phyloP scores from a whole-genome alignment of 495 filamentous ascomycete species.

The Aspergillus funiculosus region DNA sequence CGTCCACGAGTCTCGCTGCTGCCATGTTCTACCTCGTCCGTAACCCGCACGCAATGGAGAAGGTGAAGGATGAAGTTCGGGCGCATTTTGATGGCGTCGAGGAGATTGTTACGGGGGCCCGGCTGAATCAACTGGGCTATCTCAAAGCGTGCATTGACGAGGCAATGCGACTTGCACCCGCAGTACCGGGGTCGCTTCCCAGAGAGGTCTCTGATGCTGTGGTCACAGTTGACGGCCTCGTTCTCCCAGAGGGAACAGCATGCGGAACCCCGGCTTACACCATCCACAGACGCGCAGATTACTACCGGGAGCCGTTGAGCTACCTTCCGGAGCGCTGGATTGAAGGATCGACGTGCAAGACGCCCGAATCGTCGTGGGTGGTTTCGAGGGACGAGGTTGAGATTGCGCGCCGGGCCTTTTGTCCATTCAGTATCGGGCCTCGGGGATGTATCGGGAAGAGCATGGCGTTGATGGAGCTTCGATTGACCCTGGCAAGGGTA shows the following conservation, averaged over 20 bases:
- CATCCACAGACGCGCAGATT: conserved; percentile 50
- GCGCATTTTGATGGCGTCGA: conserved; percentile 45
- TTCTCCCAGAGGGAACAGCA: conserved; percentile 47
- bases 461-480: conserved; percentile 54
- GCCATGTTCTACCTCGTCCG: conserved; percentile 59
- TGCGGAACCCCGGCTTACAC: conserved; percentile 51
- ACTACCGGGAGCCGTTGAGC: conserved; percentile 47
- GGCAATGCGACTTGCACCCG: conserved; percentile 60
- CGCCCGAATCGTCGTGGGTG: conserved; percentile 22
- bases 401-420: conserved; percentile 43
- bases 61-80: conserved; percentile 49
- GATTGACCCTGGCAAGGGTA: conserved; percentile 46
- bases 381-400: conserved; percentile 37
- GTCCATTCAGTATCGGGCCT: conserved; percentile 53
- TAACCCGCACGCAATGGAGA: conserved; percentile 39
- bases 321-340: conserved; percentile 55
- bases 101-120: conserved; percentile 5
- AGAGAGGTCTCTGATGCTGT: conserved; percentile 55
- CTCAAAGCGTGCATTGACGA: conserved; percentile 65
- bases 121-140: conserved; percentile 20
- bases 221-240: conserved; percentile 47
- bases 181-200: conserved; percentile 53
- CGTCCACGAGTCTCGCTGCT: conserved; percentile 51
- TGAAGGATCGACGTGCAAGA: conserved; percentile 32
- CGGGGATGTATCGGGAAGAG: conserved; percentile 55